Base-by-base conservation (phyloP, 306 rosid species). In the Benincasa hispida region DNA sequence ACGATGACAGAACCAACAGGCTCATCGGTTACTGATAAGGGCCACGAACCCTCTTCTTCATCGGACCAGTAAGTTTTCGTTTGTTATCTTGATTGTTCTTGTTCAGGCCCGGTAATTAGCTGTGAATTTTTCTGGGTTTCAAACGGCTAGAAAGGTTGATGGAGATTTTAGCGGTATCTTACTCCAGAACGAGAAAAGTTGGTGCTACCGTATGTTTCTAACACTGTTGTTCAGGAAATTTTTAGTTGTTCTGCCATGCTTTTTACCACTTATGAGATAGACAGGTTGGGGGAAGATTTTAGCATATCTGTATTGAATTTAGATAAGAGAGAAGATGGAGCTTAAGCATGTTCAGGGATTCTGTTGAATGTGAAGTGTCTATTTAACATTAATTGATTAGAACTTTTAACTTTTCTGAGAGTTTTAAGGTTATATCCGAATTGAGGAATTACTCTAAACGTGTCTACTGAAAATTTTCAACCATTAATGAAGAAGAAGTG, bases 1-100 rank as follows among this genome's bases (percentile, higher is more conserved):
- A n/a, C 69, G n/a, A 83, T 79, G 83, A 63, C 53, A 37, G 81
- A 80, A 41, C 72, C 76, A 18, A 8, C 67, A n/a, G 77, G 63
- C 25, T 72, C 76, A 7, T 60, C 76, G 10, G 75, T 78, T 34
- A 53, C 74, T 11, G 80, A 72, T 19, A 72, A 50, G 60, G 76
- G 2, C 4, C 76, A 72, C 13, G 58, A 35, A 47, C 48, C 25
- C 18, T 72, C 76, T 42, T 78, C 78, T n/a, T 78, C 81, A 24
- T 55, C 69, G 27, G 86, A 70, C 53, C 65, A 15, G 86, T 83
- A 76, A 21, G 81, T 83, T 22, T 55, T 54, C 21, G 53, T 37
- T 70, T 25, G 35, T 56, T 13, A 7, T 70, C 76, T 47, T 47
- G 76, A 70, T 27, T 14, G 76, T 45, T 51, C 60, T 14, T 11